Conservation (phyloP, 371 early-diverging fungal genomes). For the Actinomucor elegans region DNA sequence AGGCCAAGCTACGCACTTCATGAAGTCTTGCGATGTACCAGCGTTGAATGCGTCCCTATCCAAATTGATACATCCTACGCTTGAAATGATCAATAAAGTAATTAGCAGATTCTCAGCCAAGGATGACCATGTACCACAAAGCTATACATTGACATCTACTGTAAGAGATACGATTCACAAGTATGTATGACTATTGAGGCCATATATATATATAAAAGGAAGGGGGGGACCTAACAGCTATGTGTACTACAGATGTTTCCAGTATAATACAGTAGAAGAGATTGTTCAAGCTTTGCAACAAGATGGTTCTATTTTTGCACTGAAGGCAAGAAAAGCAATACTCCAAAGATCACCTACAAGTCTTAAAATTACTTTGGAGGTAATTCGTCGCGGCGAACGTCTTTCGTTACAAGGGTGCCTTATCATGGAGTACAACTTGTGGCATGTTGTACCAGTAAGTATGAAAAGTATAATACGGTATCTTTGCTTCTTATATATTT, state of each 20-base stretch:
- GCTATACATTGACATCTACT: not conserved
- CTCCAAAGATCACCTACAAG: constrained; percentile 74
- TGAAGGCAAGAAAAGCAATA: constrained; percentile 56
- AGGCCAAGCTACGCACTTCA: constrained; percentile 92
- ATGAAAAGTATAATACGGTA: not conserved
- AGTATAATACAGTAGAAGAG: not conserved
- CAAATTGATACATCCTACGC: constrained; percentile 67
- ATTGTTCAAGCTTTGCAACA: not conserved
- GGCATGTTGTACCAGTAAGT: constrained; percentile 60
- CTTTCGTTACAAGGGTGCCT: constrained; percentile 41
- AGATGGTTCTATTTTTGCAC: not conserved
- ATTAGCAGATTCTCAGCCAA: constrained; percentile 81
- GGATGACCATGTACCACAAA: not conserved
- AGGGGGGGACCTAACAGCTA: not conserved
- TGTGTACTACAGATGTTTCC: not conserved
- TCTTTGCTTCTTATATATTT: not conserved
- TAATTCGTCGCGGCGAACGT: constrained; percentile 63
- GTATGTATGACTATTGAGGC: no score
- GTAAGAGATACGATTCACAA: not conserved
- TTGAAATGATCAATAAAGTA: constrained; percentile 72
- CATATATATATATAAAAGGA: not conserved
- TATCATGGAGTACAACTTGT: constrained; percentile 72
- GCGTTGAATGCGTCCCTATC: constrained; percentile 71
- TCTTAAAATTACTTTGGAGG: constrained; percentile 77
- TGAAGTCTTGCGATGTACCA: constrained; percentile 75